A percentile compares a stretch with the other conserved stretches of the same genome.
phyloP scores from a whole-genome alignment of 306 rosid species.

The Erythrophleum fordii region DNA sequence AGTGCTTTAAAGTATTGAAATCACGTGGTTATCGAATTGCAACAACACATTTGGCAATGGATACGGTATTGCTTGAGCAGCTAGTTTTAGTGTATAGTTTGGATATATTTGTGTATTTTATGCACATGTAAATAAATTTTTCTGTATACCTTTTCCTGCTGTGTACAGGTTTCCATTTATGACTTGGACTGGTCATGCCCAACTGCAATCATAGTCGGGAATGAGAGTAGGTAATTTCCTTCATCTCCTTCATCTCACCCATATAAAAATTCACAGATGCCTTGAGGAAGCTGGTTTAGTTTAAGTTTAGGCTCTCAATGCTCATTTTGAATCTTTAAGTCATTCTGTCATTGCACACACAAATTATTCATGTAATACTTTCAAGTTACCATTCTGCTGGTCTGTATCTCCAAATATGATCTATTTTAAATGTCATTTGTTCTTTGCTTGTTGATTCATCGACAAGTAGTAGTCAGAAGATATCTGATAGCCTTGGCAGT shows the following conservation, averaged over 20 bases:
- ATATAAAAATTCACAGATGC: background rate
- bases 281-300: conserved; percentile 16
- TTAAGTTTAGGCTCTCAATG: conserved; percentile 11
- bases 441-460: background rate
- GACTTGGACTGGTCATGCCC: conserved; percentile 93
- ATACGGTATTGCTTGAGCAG: conserved; percentile 58
- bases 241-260: background rate
- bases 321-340: conserved; percentile 12
- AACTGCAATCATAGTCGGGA: conserved; percentile 88
- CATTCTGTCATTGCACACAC: conserved; percentile 1
- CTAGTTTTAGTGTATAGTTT: background rate
- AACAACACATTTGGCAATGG: conserved; percentile 83
- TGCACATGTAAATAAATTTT: conserved; percentile 4
- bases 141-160: conserved; percentile 24
- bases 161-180: conserved; percentile 70
- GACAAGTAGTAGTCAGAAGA: conserved; percentile 5
- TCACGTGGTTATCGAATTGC: conserved; percentile 91
- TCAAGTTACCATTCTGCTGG: background rate
- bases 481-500: background rate
- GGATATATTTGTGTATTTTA: background rate
- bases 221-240: conserved; percentile 75
- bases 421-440: conserved; percentile 7
- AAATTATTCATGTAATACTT: conserved; percentile 11
- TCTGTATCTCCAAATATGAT: conserved; percentile 11
- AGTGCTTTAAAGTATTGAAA: conserved; percentile 72